Evolutionary conservation across 1,284 basidiomycete genomes (phyloP).

Genomic region (Earliella scabrosa): DNA sequence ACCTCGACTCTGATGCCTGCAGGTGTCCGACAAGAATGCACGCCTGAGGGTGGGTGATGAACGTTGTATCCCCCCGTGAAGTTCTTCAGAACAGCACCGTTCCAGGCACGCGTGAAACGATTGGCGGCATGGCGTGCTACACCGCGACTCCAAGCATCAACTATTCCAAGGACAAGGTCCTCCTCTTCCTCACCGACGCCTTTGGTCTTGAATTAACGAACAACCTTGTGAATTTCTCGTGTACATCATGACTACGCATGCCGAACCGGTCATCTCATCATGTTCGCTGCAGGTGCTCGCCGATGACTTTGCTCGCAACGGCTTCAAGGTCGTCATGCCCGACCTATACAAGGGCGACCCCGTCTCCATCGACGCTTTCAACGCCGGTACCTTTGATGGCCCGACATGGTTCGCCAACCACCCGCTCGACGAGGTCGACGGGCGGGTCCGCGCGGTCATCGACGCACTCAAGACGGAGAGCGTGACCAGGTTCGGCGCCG

Average conservation of each 20-base stretch:
- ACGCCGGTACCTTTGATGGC: slow-evolving; percentile 45
- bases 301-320: slow-evolving; percentile 77
- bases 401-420: slow-evolving; percentile 56
- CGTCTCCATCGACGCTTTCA: slow-evolving; percentile 43
- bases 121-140: slow-evolving; percentile 55
- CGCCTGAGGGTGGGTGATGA: background rate
- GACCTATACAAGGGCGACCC: slow-evolving; percentile 69
- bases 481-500: slow-evolving; percentile 60
- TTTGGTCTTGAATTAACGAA: slow-evolving; percentile 68
- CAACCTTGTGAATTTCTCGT: slow-evolving; percentile 40
- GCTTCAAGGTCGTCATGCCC: slow-evolving; percentile 63
- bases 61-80: background rate
- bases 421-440: slow-evolving; percentile 47
- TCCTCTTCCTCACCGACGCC: slow-evolving; percentile 64
- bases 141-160: slow-evolving; percentile 51
- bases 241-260: background rate
- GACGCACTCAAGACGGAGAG: slow-evolving; percentile 59
- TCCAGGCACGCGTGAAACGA: slow-evolving; percentile 46
- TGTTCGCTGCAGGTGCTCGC: slow-evolving; percentile 52
- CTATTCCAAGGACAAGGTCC: slow-evolving; percentile 59
- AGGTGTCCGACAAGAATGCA: slow-evolving; percentile 1
- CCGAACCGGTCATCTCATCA: background rate
- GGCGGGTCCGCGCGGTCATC: slow-evolving; percentile 60
- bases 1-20: background rate
- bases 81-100: background rate